These are phyloP conservation scores for Sesbania bispinosa DNA, from an alignment of 306 rosid genomes.

Conservation along the genomic window DNA sequence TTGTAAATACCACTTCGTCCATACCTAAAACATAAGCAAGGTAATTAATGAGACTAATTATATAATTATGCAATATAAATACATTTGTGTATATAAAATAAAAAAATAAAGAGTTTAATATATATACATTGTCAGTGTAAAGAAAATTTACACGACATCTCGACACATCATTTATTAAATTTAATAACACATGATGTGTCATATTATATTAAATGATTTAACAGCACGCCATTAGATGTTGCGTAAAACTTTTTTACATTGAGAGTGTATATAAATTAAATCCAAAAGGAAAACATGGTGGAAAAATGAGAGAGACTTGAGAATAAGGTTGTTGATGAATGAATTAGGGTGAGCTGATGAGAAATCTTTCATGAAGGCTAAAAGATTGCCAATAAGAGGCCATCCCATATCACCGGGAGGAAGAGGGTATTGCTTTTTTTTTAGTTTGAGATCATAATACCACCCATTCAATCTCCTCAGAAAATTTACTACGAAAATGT, in stretches of 20 bases:
- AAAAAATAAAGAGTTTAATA: no score
- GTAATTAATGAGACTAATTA: no score
- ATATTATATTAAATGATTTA: no score
- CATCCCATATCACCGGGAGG: constrained; percentile 20
- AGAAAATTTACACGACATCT: no score
- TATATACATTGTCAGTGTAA: no score
- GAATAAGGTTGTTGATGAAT: not conserved
- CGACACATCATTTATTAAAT: no score
- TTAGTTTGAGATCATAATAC: not conserved
- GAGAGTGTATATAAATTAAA: no score
- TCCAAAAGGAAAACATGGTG: not conserved
- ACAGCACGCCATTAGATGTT: no score
- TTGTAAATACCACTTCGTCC: constrained; percentile 8
- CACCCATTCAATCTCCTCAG: not conserved
- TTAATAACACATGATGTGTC: no score
- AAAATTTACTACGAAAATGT: not conserved
- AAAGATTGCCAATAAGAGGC: not conserved
- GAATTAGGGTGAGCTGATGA: not conserved
- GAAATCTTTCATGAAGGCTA: not conserved
- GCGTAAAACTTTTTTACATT: no score
- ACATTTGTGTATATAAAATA: no score
- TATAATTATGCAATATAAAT: no score
- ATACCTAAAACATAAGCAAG: not conserved
- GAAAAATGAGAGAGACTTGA: not conserved
- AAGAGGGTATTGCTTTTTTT: not conserved